These are phyloP conservation scores for Mangifera indica DNA, from an alignment of 345 rosid species.

Conservation along the genomic window DNA sequence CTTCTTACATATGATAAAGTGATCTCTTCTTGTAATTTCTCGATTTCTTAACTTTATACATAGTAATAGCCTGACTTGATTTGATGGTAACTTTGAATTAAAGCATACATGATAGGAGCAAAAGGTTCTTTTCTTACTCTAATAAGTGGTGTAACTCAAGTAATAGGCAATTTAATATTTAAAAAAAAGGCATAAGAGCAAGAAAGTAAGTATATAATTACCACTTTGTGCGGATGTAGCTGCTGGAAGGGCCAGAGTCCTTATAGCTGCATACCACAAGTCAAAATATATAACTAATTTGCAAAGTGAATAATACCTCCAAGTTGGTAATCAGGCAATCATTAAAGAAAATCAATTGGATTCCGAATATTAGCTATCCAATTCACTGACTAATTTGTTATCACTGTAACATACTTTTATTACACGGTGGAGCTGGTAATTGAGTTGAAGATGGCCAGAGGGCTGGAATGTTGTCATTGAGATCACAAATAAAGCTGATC, in stretches of 20 bases:
- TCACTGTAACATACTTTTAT: constrained; percentile 50
- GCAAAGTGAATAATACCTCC: background rate
- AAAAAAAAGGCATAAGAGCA: background rate
- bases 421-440: constrained; percentile 65
- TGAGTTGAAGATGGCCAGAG: constrained; percentile 76
- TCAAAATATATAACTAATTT: background rate
- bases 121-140: background rate
- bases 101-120: background rate
- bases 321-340: background rate
- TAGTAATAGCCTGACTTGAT: background rate
- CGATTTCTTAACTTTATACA: background rate
- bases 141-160: background rate
- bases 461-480: constrained; percentile 94
- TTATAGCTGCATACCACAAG: constrained; percentile 55
- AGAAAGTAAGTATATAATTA: constrained; percentile 30
- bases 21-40: background rate
- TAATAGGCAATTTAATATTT: background rate
- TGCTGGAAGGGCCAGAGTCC: constrained; percentile 92
- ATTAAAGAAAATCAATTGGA: background rate
- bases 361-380: background rate
- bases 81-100: no score
- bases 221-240: constrained; percentile 76
- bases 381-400: background rate
- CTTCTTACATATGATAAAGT: background rate
- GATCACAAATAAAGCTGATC: constrained; percentile 92